Evolutionary conservation across 495 filamentous ascomycete genomes (phyloP).

Genomic region (Neurospora discreta): DNA sequence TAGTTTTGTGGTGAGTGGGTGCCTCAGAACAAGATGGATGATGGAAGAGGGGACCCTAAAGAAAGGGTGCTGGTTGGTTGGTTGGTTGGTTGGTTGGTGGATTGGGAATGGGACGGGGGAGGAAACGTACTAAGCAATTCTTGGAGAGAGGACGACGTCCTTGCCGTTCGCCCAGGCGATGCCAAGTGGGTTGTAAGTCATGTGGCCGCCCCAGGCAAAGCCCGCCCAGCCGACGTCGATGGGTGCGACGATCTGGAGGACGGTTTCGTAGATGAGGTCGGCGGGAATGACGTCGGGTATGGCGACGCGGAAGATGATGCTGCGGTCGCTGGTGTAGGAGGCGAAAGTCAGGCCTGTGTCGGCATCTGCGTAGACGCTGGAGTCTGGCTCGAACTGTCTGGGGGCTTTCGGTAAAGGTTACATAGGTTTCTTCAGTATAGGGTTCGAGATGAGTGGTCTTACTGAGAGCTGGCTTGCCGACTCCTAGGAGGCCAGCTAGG

Average conservation of each 20-base stretch:
- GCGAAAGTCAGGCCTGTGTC: slow-evolving; percentile 33
- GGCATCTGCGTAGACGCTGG: slow-evolving; percentile 21
- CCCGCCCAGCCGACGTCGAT: slow-evolving; percentile 32
- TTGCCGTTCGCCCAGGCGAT: slow-evolving; percentile 33
- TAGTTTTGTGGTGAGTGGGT: neutral
- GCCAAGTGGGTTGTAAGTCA: slow-evolving; percentile 37
- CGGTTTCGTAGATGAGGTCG: slow-evolving; percentile 26
- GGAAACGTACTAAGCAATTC: slow-evolving; percentile 32
- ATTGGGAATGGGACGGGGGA: neutral
- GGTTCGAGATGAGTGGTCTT: neutral
- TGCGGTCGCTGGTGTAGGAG: slow-evolving; percentile 26
- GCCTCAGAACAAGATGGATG: neutral
- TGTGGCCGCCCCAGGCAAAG: slow-evolving; percentile 35
- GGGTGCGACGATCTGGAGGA: slow-evolving; percentile 31
- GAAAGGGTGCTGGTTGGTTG: too few relatives aligned
- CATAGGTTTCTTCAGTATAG: neutral
- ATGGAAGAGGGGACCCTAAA: neutral
- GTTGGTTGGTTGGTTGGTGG: too few relatives aligned
- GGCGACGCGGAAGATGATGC: slow-evolving; percentile 29
- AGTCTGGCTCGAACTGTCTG: slow-evolving; percentile 25
- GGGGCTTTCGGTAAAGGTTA: slow-evolving; percentile 1
- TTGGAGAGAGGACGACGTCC: slow-evolving; percentile 25
- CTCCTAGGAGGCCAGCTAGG: slow-evolving; percentile 14
- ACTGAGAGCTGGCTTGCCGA: slow-evolving; percentile 9
- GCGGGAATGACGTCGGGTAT: slow-evolving; percentile 24